Evolutionary conservation across 208 protist genomes (phyloP).

Genomic region (Spironucleus salmonicida): DNA sequence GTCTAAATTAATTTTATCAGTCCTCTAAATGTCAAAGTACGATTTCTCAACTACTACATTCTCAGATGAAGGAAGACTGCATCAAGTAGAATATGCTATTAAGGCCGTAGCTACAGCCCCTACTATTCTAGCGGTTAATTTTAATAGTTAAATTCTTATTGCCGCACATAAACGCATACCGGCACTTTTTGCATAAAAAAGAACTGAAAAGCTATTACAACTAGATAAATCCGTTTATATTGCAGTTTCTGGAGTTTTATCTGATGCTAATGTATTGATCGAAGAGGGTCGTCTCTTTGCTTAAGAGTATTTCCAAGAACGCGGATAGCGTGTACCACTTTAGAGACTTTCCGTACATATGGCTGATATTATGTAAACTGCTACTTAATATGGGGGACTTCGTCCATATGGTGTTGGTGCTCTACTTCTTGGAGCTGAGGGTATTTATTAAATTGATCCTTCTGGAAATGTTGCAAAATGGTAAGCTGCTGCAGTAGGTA

Average conservation of each 20-base stretch:
- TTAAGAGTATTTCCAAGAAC: background rate
- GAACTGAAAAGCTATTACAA: background rate
- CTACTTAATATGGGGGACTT: conserved; percentile 17
- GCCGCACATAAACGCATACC: background rate
- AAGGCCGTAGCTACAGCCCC: conserved; percentile 9
- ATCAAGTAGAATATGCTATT: conserved; percentile 24
- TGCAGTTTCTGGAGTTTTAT: conserved; percentile 1
- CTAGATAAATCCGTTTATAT: background rate
- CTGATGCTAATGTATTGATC: conserved; percentile 24
- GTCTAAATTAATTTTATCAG: no score
- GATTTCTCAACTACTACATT: conserved; percentile 19
- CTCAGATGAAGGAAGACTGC: conserved; percentile 3
- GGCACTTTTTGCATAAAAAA: background rate
- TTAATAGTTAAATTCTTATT: background rate
- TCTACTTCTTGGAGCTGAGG: no score
- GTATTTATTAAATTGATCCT: no score
- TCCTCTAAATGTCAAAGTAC: conserved; percentile 25
- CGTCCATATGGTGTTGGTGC: conserved; percentile 18
- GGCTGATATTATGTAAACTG: background rate
- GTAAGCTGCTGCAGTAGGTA: no score
- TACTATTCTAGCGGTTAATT: background rate
- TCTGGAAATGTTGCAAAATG: no score
- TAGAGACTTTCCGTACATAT: background rate
- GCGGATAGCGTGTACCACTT: background rate
- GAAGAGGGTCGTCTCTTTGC: background rate